Base-by-base conservation (phyloP, 2,329 filamentous ascomycete genomes). In the Onygena corvina region DNA sequence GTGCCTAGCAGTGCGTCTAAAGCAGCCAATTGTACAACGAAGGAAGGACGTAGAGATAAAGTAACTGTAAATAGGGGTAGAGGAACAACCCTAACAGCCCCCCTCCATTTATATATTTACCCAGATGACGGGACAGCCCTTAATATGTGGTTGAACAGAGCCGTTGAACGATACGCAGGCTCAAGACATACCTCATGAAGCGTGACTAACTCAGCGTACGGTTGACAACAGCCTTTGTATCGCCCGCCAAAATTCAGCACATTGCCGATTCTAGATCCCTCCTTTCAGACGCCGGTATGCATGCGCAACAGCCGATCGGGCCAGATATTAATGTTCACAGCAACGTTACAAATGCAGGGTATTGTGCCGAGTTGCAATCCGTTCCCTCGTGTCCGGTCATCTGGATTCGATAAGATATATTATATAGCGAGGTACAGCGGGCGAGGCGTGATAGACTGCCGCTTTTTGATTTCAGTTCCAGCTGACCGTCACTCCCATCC, bases 381-480 rank as follows among this genome's bases (percentile, higher is more conserved):
- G 21, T 27, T 29, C 36, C 36, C 36, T 27, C 36, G 36, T 14
- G n/a, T 42, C 36, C 36, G 36, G 11, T 2, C 21, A n/a, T n/a
- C 8, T 27, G 36, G 36, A 42, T 42, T 42, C 12, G 36, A 42
- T 14, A 18, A 11, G 21, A 42, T 23, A 25, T 25, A 42, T n/a
- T 42, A 23, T 23, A 42, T 29, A 27, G 25, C 12, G 7, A 27
- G 36, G 21, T 6, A 21, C 18, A 21, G 18, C 9, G 8, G 16
- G 18, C 18, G 36, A 25, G 20, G 36, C 36, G 21, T 42, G 36
- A 42, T 27, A n/a, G n/a, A 42, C 16, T 42, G 16, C 36, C 36
- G 20, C 36, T 42, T 42, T n/a, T 42, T 20, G 36, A 42, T 42
- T 42, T 42, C 27, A 42, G 36, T 42, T 42, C 27, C 36, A 42